phyloP scores from a whole-genome alignment of 2,329 filamentous ascomycete genomes.

The Cladophialophora yegresii region DNA sequence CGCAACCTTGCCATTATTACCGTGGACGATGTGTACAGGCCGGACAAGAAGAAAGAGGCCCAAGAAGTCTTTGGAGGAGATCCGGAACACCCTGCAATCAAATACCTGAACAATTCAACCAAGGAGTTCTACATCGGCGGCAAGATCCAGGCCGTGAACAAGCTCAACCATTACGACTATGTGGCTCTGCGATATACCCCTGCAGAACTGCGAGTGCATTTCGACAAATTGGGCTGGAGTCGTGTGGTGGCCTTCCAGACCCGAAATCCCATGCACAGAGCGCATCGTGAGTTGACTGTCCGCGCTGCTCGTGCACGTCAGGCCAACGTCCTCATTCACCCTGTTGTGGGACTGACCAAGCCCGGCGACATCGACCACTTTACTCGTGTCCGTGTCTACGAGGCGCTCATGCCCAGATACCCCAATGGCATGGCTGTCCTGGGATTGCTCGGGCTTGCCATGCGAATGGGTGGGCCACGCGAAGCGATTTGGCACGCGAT shows the following conservation, averaged over 20 bases:
- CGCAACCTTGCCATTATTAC: constrained; percentile 93
- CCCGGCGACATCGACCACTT: constrained; percentile 99
- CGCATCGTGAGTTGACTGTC: constrained; percentile 95
- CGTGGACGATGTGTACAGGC: constrained; percentile 90
- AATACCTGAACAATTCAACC: constrained; percentile 78
- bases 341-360: constrained; percentile 97
- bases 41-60: constrained; percentile 91
- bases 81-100: constrained; percentile 86
- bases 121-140: constrained; percentile 92
- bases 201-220: constrained; percentile 90
- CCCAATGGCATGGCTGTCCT: constrained; percentile 99
- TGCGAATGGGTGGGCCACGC: constrained; percentile 98
- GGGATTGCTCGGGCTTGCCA: constrained; percentile 89
- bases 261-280: constrained; percentile 98
- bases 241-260: constrained; percentile 99
- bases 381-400: constrained; percentile 97
- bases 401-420: constrained; percentile 92
- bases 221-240: constrained; percentile 99
- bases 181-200: constrained; percentile 95
- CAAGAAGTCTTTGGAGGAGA: constrained; percentile 93
- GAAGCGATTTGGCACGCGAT: constrained; percentile 99
- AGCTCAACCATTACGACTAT: constrained; percentile 98
- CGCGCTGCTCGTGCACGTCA: constrained; percentile 93
- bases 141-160: constrained; percentile 92
- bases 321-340: constrained; percentile 98